Conservation (phyloP, 2,329 filamentous ascomycete genomes). For the Cladosporium sphaerospermum region DNA sequence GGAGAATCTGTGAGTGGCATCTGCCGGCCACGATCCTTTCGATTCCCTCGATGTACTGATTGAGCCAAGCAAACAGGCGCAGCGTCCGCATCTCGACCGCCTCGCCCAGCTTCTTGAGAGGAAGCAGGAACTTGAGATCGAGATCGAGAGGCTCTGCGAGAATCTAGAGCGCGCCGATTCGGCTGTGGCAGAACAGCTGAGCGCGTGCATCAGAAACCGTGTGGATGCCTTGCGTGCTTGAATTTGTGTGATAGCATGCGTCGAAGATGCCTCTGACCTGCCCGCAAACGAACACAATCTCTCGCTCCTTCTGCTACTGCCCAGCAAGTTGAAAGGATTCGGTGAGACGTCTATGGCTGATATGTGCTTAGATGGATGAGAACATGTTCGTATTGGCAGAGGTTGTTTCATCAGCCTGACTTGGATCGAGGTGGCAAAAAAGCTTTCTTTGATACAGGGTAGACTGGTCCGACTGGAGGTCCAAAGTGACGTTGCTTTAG, state of each 20-base stretch:
- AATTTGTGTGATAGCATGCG: background rate
- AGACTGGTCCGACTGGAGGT: too few species aligned
- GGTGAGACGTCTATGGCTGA: too few species aligned
- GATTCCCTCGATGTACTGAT: background rate
- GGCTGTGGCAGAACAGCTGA: conserved; percentile 16
- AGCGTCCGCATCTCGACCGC: conserved; percentile 18
- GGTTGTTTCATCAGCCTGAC: too few species aligned
- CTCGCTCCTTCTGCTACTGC: too few species aligned
- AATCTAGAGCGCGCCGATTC: conserved; percentile 13
- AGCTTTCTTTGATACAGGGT: too few species aligned
- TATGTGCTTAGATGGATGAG: too few species aligned
- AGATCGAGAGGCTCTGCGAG: conserved; percentile 12
- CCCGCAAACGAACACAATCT: background rate
- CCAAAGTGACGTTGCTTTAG: too few species aligned
- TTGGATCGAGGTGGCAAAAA: too few species aligned
- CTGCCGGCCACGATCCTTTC: too few species aligned
- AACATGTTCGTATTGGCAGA: too few species aligned
- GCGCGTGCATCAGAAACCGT: conserved; percentile 17
- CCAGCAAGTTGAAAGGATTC: too few species aligned
- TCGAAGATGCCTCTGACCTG: background rate
- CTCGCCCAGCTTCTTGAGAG: conserved; percentile 18
- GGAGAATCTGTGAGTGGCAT: background rate
- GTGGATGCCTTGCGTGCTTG: conserved; percentile 9
- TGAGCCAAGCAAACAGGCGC: background rate
- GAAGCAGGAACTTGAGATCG: conserved; percentile 15